Percentiles rank a stretch among this genome's conserved stretches.
Conservation (phyloP, 305 asterid species). For the Plantago rigida region DNA sequence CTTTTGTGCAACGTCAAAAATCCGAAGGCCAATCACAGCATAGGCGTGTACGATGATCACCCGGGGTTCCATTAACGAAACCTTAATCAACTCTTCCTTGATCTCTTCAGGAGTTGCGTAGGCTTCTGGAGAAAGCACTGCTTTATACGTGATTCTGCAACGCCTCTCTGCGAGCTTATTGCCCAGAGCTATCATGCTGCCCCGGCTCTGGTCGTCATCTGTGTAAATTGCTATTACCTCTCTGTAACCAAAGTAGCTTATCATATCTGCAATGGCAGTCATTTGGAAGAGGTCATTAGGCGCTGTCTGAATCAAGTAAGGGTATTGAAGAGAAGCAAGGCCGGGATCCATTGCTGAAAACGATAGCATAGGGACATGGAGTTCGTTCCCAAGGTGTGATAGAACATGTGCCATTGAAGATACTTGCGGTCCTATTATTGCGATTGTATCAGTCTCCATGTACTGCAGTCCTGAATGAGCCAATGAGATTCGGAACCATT, state of each 20-base stretch:
- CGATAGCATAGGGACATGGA: constrained; percentile 74
- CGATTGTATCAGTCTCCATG: constrained; percentile 65
- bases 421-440: constrained; percentile 75
- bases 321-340: constrained; percentile 72
- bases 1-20: constrained; percentile 47
- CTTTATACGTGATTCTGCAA: constrained; percentile 55
- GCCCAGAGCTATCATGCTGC: constrained; percentile 45
- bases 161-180: constrained; percentile 54
- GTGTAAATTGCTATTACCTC: constrained; percentile 52
- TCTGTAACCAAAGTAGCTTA: constrained; percentile 50
- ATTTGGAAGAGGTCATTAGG: constrained; percentile 65
- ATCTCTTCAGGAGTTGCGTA: constrained; percentile 32
- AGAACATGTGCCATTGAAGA: constrained; percentile 69
- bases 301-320: constrained; percentile 72
- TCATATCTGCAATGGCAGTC: constrained; percentile 66
- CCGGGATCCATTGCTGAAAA: constrained; percentile 72
- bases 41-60: constrained; percentile 54
- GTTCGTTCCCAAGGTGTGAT: constrained; percentile 73
- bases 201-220: constrained; percentile 66
- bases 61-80: constrained; percentile 54
- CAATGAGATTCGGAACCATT: background rate
- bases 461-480: constrained; percentile 51
- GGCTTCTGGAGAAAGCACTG: constrained; percentile 47
- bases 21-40: constrained; percentile 39
- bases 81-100: constrained; percentile 35